Conservation (phyloP, 73 alveolate species). For the Stentor coeruleus region DNA sequence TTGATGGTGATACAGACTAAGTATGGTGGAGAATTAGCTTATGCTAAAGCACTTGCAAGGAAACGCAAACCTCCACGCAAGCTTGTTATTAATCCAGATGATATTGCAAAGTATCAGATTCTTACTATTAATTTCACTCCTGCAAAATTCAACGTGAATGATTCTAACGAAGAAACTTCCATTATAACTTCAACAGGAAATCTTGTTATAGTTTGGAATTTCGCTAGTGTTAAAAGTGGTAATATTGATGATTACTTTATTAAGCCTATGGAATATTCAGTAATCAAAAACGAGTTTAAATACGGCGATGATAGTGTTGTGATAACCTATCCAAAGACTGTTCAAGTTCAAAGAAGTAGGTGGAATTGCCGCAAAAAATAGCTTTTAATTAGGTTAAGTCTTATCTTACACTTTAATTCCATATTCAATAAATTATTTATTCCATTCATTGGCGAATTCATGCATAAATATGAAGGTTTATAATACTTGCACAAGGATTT, state of each 20-base stretch:
- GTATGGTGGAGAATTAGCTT: slow-evolving; percentile 20
- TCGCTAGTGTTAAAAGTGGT: slow-evolving; percentile 6
- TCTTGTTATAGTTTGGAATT: slow-evolving; percentile 25
- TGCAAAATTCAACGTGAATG: slow-evolving; percentile 12
- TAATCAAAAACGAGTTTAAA: slow-evolving; percentile 8
- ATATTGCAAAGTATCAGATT: neutral
- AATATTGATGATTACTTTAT: neutral
- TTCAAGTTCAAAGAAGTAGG: neutral
- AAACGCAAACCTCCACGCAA: neutral
- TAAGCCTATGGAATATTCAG: neutral
- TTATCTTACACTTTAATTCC: too few relatives aligned
- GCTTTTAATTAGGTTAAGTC: too few relatives aligned
- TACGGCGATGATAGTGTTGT: neutral
- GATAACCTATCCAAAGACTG: neutral
- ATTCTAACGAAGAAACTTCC: neutral
- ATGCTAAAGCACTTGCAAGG: slow-evolving; percentile 9
- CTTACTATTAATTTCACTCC: neutral
- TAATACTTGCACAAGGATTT: too few relatives aligned
- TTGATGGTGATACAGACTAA: neutral
- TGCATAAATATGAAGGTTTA: too few relatives aligned
- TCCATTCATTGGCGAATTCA: too few relatives aligned
- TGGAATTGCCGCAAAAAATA: neutral
- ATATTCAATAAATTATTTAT: too few relatives aligned
- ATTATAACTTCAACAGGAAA: slow-evolving; percentile 25
- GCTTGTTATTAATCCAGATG: slow-evolving; percentile 24